These are phyloP conservation scores for Nidularia sp. DNA, from an alignment of 768 basidiomycete genomes.

Conservation along the genomic window DNA sequence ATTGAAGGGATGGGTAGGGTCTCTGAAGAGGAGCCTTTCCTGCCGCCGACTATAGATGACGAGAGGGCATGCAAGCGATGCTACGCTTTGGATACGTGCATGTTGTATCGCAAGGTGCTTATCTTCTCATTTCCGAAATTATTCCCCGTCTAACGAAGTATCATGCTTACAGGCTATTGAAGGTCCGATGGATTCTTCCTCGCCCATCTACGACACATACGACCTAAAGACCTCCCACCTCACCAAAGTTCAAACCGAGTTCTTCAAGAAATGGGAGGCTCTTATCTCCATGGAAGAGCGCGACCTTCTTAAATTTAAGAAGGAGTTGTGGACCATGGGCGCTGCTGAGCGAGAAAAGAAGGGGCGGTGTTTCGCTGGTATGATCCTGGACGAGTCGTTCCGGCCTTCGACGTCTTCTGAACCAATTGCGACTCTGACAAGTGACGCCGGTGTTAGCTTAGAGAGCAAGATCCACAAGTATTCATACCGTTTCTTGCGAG, in stretches of 20 bases:
- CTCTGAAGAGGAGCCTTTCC: conserved; percentile 49
- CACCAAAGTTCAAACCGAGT: conserved; percentile 56
- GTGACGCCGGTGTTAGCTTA: conserved; percentile 8
- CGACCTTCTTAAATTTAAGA: conserved; percentile 78
- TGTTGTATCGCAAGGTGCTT: conserved; percentile 84
- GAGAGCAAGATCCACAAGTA: conserved; percentile 70
- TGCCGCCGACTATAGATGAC: conserved; percentile 87
- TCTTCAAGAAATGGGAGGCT: conserved; percentile 90
- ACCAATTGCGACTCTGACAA: conserved; percentile 1
- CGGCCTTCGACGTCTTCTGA: conserved; percentile 12
- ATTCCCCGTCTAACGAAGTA: no score
- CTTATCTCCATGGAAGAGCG: conserved; percentile 84
- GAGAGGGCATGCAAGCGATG: conserved; percentile 75
- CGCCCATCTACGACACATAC: conserved; percentile 66
- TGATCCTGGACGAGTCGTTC: conserved; percentile 60
- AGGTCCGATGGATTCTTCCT: conserved; percentile 44
- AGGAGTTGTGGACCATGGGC: conserved; percentile 91
- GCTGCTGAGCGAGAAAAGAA: conserved; percentile 73
- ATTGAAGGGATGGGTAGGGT: conserved; percentile 2
- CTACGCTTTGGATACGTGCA: conserved; percentile 81
- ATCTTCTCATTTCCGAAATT: conserved; percentile 1
- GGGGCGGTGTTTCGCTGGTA: conserved; percentile 81
- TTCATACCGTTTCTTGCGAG: conserved; percentile 68
- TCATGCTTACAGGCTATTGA: conserved; percentile 57
- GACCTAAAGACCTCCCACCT: conserved; percentile 79